These are phyloP conservation scores for Neocucurbitaria cava DNA, from an alignment of 2,329 filamentous ascomycete genomes.

Conservation along the genomic window DNA sequence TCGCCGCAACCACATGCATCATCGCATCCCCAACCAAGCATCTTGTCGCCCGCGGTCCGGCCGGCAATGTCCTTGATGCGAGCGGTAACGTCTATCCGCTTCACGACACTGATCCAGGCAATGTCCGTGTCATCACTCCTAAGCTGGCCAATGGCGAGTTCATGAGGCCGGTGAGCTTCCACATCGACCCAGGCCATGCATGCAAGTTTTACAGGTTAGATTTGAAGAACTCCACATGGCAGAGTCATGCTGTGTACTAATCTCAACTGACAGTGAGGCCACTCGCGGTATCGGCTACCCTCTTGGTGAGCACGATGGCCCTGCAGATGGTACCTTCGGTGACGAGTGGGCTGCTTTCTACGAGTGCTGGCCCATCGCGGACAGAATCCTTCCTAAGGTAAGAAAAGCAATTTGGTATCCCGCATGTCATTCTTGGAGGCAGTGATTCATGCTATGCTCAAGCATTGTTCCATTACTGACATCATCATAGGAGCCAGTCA, in stretches of 20 bases:
- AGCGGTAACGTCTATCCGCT: constrained; percentile 7
- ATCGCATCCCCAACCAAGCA: background rate
- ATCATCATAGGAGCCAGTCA: background rate
- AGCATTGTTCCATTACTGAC: background rate
- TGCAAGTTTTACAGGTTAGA: constrained; percentile 15
- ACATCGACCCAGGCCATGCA: background rate
- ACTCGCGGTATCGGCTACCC: constrained; percentile 6
- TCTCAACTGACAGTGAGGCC: background rate
- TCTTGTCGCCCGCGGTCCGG: background rate
- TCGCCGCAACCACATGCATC: background rate
- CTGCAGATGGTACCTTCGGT: constrained; percentile 3
- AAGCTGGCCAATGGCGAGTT: constrained; percentile 6
- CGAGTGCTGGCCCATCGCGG: constrained; percentile 4
- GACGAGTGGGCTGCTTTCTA: constrained; percentile 14
- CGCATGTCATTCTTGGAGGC: background rate
- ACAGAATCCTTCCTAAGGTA: background rate
- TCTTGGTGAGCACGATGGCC: constrained; percentile 10
- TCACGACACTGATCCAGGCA: background rate
- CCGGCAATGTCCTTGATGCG: constrained; percentile 4
- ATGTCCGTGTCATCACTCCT: constrained; percentile 6
- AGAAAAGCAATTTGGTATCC: background rate
- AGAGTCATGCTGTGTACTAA: background rate
- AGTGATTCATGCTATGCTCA: background rate
- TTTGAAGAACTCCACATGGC: background rate
- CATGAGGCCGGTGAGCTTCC: constrained; percentile 5